Evolutionary conservation across 2,329 filamentous ascomycete species (phyloP).

Genomic region (Venturia aucupariae): DNA sequence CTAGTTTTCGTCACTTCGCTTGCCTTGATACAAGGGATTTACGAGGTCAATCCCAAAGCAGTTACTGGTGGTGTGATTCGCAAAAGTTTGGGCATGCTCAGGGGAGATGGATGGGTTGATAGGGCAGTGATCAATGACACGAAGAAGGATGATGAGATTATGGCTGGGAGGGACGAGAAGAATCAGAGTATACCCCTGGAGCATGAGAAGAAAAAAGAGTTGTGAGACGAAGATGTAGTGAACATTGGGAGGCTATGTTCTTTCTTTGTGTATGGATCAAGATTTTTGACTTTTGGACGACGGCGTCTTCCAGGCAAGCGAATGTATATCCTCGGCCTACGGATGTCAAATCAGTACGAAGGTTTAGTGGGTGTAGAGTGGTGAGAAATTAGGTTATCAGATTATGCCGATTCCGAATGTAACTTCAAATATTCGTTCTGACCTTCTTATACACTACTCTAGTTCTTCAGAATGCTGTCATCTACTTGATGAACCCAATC

Average conservation of each 20-base stretch:
- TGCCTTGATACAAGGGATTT: constrained; percentile 67
- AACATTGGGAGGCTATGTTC: too few relatives aligned
- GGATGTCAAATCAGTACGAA: too few relatives aligned
- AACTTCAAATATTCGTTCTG: too few relatives aligned
- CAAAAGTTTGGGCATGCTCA: constrained; percentile 63
- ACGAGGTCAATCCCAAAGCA: constrained; percentile 60
- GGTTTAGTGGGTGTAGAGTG: too few relatives aligned
- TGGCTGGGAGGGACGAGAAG: constrained; percentile 10
- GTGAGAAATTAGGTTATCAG: too few relatives aligned
- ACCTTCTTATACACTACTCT: too few relatives aligned
- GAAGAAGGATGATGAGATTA: constrained; percentile 5
- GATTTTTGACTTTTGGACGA: neutral
- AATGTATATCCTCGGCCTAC: too few relatives aligned
- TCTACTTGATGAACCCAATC: too few relatives aligned
- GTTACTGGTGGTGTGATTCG: constrained; percentile 58
- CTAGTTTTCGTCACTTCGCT: constrained; percentile 72
- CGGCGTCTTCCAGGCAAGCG: too few relatives aligned
- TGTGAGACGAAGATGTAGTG: neutral
- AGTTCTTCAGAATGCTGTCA: too few relatives aligned
- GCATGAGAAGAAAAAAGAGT: neutral
- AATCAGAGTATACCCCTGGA: constrained; percentile 3
- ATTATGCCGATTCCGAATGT: too few relatives aligned
- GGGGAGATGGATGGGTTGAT: constrained; percentile 68
- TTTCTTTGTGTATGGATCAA: neutral
- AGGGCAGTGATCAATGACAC: constrained; percentile 30